phyloP scores from a whole-genome alignment of 768 basidiomycete genomes.

The Lactarius psammicola region DNA sequence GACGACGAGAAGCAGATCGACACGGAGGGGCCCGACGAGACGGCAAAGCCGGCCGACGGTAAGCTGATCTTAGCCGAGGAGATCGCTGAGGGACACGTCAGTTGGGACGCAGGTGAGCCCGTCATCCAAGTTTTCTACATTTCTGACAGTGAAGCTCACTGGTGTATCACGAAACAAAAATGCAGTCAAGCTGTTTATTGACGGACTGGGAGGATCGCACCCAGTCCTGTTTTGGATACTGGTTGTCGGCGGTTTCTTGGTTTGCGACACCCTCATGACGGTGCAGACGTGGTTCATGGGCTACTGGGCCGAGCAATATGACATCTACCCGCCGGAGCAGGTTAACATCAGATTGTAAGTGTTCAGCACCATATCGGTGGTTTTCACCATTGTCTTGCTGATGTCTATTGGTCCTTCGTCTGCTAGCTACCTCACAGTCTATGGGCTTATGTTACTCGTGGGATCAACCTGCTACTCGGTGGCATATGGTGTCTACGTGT shows the following conservation, averaged over 20 bases:
- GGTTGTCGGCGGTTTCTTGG: slow-evolving; percentile 27
- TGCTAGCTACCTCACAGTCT: slow-evolving; percentile 49
- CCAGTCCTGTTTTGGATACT: slow-evolving; percentile 37
- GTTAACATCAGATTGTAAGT: slow-evolving; percentile 40
- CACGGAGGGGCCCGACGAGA: slow-evolving; percentile 26
- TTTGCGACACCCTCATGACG: slow-evolving; percentile 30
- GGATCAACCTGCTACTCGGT: slow-evolving; percentile 36
- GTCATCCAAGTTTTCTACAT: background rate
- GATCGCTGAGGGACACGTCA: slow-evolving; percentile 56
- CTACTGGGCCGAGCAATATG: slow-evolving; percentile 46
- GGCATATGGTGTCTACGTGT: slow-evolving; percentile 42
- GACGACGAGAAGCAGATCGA: slow-evolving; percentile 34
- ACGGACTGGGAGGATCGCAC: slow-evolving; percentile 32
- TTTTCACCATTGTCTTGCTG: background rate
- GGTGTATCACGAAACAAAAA: background rate
- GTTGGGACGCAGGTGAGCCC: slow-evolving; percentile 44
- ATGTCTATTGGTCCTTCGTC: background rate
- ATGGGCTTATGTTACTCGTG: slow-evolving; percentile 39
- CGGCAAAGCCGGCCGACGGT: slow-evolving; percentile 39
- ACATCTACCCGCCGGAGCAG: slow-evolving; percentile 35
- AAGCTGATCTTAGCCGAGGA: slow-evolving; percentile 67
- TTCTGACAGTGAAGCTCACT: slow-evolving; percentile 15
- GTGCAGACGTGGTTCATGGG: slow-evolving; percentile 46
- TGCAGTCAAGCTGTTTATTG: slow-evolving; percentile 36
- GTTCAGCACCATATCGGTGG: background rate